Base-by-base conservation (phyloP, 1,139 yeast species). In the Nakaseomyces uthaithaninus region DNA sequence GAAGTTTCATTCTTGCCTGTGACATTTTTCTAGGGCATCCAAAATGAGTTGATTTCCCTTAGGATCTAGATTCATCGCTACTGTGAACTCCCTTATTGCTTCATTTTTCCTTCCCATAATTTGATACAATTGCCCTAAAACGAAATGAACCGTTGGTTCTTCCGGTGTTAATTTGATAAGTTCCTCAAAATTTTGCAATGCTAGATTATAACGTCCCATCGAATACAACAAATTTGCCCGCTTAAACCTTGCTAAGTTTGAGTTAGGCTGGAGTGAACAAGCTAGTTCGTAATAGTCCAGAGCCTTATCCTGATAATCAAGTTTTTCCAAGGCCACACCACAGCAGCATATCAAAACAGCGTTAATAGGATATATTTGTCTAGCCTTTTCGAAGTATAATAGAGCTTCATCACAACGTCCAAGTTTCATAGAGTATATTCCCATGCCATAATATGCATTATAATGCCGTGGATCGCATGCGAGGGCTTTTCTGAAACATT, bases 361-460 rank as follows among this genome's bases (percentile, higher is more conserved):
- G 60, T 93, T 93, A 34, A 81, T 80, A 1, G 97, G 96, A 55
- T 91, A 91, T 41, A 91, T 85, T 31, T 81, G 75, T 15, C 85
- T 76, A 0, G 98, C 98, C 53, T 82, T 83, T 39, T 86, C 68
- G 66, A 91, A 87, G 61, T 87, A 94, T 47, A 78, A 74, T 53
- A 87, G 91, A 0, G 98, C 95, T 54, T 79, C 77, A 35, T 74
- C 77, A 53, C 78, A 78, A 53, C 86, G 89, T 3, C 96, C 97
- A 41, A 87, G 65, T 53, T 87, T 84, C 59, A 87, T 72, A 59
- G 82, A 84, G 30, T 89, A 94, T 94, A 87, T 87, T 6, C 98
- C 98, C 44, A 93, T 74, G 17, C 98, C 98, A 55, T 91, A 93
- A 55, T 91, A 77, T 0, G 98, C 97, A 63, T 91, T 91, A 61